These are phyloP conservation scores for Crithidia bombi DNA, from an alignment of 208 protist genomes.

Conservation along the genomic window DNA sequence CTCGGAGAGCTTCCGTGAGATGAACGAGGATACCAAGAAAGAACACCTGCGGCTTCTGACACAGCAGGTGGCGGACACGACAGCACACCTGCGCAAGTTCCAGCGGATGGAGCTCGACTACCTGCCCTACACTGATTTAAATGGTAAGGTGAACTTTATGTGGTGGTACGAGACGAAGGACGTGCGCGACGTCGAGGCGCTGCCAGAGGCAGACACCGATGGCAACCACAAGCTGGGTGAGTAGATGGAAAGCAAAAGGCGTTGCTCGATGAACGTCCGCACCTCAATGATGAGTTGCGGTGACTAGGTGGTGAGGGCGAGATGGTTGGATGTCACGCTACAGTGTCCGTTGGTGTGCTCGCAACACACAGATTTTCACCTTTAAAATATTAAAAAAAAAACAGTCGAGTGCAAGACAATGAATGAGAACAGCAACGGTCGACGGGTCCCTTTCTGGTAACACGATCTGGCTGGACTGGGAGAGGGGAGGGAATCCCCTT, in stretches of 20 bases:
- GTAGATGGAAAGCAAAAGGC: constrained; percentile 10
- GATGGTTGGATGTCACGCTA: no score
- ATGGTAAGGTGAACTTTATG: constrained; percentile 94
- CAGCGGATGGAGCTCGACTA: constrained; percentile 91
- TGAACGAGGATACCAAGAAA: constrained; percentile 70
- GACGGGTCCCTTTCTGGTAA: no score
- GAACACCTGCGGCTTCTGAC: constrained; percentile 67
- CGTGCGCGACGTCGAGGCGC: constrained; percentile 28
- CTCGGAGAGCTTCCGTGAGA: constrained; percentile 62
- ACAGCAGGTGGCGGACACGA: constrained; percentile 72
- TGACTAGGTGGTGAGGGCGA: no score
- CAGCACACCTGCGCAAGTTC: constrained; percentile 70
- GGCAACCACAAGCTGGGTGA: constrained; percentile 24
- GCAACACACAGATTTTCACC: no score
- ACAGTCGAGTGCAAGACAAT: no score
- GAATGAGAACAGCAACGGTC: no score
- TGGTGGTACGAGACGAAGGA: constrained; percentile 93
- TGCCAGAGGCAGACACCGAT: constrained; percentile 38
- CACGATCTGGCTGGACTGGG: no score
- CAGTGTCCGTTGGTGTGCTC: no score
- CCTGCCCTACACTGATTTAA: constrained; percentile 91
- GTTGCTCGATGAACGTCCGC: not conserved
- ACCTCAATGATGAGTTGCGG: not conserved
- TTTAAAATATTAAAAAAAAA: no score
- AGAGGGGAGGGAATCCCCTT: no score